A percentile compares a stretch with the other conserved stretches of the same genome.
Conservation (phyloP, 2,329 filamentous ascomycete species). For the Lachnellula hyalina region DNA sequence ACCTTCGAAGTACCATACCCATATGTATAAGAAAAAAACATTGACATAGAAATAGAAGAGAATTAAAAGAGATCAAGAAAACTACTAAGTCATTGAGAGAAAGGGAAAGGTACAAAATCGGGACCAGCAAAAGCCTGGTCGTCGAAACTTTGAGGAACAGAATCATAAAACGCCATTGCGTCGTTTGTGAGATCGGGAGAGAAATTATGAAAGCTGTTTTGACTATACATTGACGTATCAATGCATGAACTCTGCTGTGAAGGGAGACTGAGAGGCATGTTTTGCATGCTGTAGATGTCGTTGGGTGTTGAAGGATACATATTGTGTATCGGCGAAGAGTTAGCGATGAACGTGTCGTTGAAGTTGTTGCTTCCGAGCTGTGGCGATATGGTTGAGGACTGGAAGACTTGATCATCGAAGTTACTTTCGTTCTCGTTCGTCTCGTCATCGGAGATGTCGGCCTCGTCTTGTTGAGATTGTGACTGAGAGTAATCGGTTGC, state of each 20-base stretch:
- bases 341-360: background rate
- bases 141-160: conserved; percentile 1
- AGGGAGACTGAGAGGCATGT: background rate
- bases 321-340: background rate
- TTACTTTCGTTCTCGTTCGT: background rate
- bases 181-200: conserved; percentile 1
- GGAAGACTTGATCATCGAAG: background rate
- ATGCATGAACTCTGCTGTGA: background rate
- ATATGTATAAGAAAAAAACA: background rate
- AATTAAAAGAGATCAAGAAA: background rate
- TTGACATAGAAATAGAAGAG: background rate
- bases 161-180: conserved; percentile 1
- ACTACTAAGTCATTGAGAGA: background rate
- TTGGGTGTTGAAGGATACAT: background rate
- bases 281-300: conserved; percentile 1
- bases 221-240: conserved; percentile 3
- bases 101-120: background rate
- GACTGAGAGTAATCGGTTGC: background rate
- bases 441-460: conserved; percentile 1
- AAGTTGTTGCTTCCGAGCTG: background rate
- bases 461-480: background rate
- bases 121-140: conserved; percentile 1
- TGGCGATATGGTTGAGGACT: background rate
- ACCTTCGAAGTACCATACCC: background rate
- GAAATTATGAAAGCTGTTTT: background rate